A percentile compares a stretch with the other conserved stretches of the same genome.
Conservation (phyloP, 1,139 yeast genomes). For the Taiozyma onychis region DNA sequence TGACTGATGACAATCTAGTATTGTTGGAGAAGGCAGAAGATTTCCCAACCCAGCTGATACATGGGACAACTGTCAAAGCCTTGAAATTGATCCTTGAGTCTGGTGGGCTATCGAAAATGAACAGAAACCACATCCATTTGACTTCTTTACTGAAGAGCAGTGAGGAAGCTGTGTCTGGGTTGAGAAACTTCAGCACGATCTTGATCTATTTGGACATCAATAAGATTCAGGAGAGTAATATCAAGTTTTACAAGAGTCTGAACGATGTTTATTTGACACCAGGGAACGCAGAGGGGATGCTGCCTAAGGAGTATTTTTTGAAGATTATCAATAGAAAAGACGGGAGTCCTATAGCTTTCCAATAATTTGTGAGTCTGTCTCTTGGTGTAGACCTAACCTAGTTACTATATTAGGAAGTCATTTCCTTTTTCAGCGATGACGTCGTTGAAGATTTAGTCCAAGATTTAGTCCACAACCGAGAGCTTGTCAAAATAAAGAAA, state of each 20-base stretch:
- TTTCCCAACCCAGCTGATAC: slow-evolving; percentile 49
- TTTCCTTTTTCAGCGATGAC: neutral
- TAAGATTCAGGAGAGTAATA: slow-evolving; percentile 39
- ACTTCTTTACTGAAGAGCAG: slow-evolving; percentile 38
- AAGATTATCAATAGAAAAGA: slow-evolving; percentile 28
- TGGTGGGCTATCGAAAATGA: slow-evolving; percentile 65
- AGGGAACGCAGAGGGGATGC: slow-evolving; percentile 52
- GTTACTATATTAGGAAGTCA: neutral
- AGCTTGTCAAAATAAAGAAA: neutral
- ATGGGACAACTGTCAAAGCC: slow-evolving; percentile 67
- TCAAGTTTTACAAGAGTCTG: slow-evolving; percentile 55
- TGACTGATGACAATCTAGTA: slow-evolving; percentile 38
- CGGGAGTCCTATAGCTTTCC: slow-evolving; percentile 1
- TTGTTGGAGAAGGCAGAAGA: slow-evolving; percentile 25
- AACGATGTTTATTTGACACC: slow-evolving; percentile 72
- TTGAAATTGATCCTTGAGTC: slow-evolving; percentile 42
- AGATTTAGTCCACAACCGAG: neutral
- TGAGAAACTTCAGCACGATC: slow-evolving; percentile 55
- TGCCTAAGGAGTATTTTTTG: slow-evolving; percentile 42
- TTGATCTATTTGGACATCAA: slow-evolving; percentile 57
- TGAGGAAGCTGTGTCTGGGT: slow-evolving; percentile 55
- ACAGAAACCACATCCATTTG: slow-evolving; percentile 80
- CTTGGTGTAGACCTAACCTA: neutral
- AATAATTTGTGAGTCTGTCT: neutral
- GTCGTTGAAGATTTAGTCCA: neutral